Base-by-base conservation (phyloP, 2,329 filamentous ascomycete genomes). In the Fusarium temperatum region DNA sequence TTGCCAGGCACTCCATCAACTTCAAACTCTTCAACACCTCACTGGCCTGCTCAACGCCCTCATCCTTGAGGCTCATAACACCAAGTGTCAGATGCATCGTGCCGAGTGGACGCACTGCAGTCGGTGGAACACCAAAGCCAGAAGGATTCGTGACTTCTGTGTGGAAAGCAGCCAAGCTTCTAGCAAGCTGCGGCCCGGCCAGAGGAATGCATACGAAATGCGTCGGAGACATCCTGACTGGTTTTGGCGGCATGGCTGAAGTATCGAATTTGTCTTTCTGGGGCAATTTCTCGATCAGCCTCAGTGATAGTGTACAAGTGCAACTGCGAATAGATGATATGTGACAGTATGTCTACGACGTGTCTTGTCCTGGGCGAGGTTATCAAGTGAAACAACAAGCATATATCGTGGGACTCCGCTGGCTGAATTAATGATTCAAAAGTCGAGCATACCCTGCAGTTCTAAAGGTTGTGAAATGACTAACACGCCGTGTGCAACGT, bases 11-110 rank as follows among this genome's bases (percentile, higher is more conserved):
- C 24, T 84, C 82, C n/a, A 77, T 82, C 64, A 81, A 82, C 62
- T 77, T 77, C 38, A 88, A 74, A 22, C 78, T 75, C 59, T 72
- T 77, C 28, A 88, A 78, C 45, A 87, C 69, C 42, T 80, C 81
- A 20, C 83, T 77, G 4, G 87, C 87, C 44, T 76, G 81, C 8
- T 83, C 82, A 12, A 89, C 72, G 9, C 87, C 85, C 6, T 85
- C 82, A 6, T 84, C 85, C 7, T 85, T 82, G 15, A 98, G 87
- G 73, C 89, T 92, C 93, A 98, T 95, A 3, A 97, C 93, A 0
- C 95, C 95, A 0, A 98, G 86, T 0, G 95, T 98, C 6, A 97
- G 85, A 82, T 98, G 96, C 54, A 98, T 82, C 3, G 94, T 95
- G 1, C 94, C 93, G 1, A 94, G 83, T 0, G 94, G 94, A 35